Evolutionary conservation across 2,329 filamentous ascomycete species (phyloP).

Genomic region (Calcarisporium arbuscula): DNA sequence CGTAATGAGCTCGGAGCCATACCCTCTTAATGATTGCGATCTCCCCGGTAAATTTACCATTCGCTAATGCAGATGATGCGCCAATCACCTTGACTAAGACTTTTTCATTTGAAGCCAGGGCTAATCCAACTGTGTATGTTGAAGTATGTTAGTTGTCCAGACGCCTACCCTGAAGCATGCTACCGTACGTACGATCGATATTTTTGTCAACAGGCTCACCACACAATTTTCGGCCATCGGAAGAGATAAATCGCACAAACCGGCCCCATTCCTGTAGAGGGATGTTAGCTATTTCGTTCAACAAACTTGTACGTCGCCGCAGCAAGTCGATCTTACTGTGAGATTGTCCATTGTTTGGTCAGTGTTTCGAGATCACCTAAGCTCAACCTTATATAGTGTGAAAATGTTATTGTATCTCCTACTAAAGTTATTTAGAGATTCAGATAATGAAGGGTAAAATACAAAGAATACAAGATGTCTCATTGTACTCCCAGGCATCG

Average conservation of each 20-base stretch:
- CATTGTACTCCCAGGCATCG: no score
- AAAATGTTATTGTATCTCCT: no score
- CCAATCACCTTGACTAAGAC: constrained; percentile 15
- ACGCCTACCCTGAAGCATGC: background rate
- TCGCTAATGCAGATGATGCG: constrained; percentile 17
- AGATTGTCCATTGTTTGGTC: no score
- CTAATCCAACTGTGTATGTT: constrained; percentile 12
- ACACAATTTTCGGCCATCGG: constrained; percentile 17
- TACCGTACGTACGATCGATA: constrained; percentile 12
- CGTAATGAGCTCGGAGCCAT: background rate
- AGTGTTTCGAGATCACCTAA: no score
- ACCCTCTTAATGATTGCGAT: constrained; percentile 21
- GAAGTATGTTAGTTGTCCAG: constrained; percentile 3
- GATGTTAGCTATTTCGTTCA: no score
- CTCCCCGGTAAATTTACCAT: constrained; percentile 18
- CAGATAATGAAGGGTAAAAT: no score
- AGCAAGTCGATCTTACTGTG: no score
- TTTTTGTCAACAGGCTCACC: constrained; percentile 17
- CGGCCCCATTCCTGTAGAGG: constrained; percentile 17
- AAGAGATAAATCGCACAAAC: constrained; percentile 17
- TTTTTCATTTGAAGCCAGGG: constrained; percentile 10
- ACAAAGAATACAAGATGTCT: no score
- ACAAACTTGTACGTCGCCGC: no score
- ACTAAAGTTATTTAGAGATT: no score
- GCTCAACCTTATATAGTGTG: no score